Evolutionary conservation across 306 rosid genomes (phyloP), one percentile per base, ranked within the genome.

Genomic region (Gynostemma pentaphyllum): DNA sequence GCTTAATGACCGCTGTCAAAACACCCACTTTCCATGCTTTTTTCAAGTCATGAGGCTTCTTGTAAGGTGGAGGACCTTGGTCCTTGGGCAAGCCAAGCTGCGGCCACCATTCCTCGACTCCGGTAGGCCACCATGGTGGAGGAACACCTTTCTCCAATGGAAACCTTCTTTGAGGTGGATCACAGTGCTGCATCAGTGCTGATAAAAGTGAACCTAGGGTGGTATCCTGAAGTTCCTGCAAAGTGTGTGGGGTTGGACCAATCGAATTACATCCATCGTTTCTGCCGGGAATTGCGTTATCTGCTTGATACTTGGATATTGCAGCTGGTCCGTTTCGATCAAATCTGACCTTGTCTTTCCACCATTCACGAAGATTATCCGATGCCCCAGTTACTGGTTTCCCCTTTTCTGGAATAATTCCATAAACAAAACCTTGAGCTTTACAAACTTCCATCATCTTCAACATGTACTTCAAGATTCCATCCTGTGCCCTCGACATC

Each of bases 41-140:
- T 77, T 89, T 89, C 67, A 86, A 40, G 68, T 89, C 95, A 52
- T 89, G 97, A 41, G 97, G 97, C 61, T 89, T 89, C 89, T 86
- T 89, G 87, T 89, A 89, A 3, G 97, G 95, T 2, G 92, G 97
- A 72, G 86, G 84, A 1, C 89, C 87, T 60, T 89, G 92, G 21
- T 86, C 95, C 70, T 82, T 86, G 0, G 82, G 79, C 23, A 84
- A 59, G 32, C 87, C 87, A 3, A 89, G 72, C 40, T 84, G 92
- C 9, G 95, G 87, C 97, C 95, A 89, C 95, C 97, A 89, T 5
- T 84, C 95, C 74, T 89, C 97, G 1, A 45, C 70, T 26, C 92
- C 95, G 0, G 82, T 45, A 1, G 97, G 97, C 97, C 97, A 89
- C 97, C 97, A 89, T 0, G 97, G 97, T 0, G 97, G 97, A 36